Percentiles rank a stretch among this genome's conserved stretches.
phyloP scores from a whole-genome alignment of 495 filamentous ascomycete genomes.

The Astrocystis sublimbata region DNA sequence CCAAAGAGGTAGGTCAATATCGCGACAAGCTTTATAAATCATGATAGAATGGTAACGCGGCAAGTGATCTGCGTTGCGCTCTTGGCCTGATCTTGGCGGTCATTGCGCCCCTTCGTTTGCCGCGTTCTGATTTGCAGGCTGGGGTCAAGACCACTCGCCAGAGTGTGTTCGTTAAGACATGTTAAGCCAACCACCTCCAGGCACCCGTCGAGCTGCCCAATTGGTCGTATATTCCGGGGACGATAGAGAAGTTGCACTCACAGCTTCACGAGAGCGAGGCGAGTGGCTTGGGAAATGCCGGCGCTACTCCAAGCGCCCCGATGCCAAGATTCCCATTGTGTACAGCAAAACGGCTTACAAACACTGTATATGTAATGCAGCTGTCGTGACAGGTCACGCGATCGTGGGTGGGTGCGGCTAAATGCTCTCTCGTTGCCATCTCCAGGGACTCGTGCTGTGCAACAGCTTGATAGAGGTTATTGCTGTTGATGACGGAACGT shows the following conservation, averaged over 20 bases:
- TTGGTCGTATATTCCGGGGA: conserved; percentile 8
- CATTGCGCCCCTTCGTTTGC: conserved; percentile 5
- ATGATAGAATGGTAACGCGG: conserved; percentile 3
- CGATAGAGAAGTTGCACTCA: conserved; percentile 13
- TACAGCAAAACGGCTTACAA: not conserved
- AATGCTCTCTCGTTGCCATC: not conserved
- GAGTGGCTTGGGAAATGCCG: conserved; percentile 8
- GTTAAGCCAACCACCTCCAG: not conserved
- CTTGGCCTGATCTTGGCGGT: conserved; percentile 21
- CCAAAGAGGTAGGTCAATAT: conserved; percentile 16
- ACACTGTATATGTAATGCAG: not conserved
- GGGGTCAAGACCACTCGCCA: conserved; percentile 5
- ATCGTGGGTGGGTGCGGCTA: not conserved
- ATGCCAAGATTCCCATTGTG: conserved; percentile 1
- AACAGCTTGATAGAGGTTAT: not conserved
- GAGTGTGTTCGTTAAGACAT: not conserved
- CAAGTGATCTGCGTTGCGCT: conserved; percentile 11
- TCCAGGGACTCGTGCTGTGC: not conserved
- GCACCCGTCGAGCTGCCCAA: conserved; percentile 8
- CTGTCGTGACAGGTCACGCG: not conserved
- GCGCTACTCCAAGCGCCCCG: not conserved
- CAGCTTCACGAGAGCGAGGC: conserved; percentile 1
- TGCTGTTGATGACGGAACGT: not conserved
- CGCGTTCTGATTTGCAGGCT: conserved; percentile 1
- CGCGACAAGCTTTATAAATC: conserved; percentile 8